A percentile compares a stretch with the other conserved stretches of the same genome.
These are phyloP conservation scores for Tilletia indica DNA, from an alignment of 1,284 basidiomycete genomes.

Conservation along the genomic window DNA sequence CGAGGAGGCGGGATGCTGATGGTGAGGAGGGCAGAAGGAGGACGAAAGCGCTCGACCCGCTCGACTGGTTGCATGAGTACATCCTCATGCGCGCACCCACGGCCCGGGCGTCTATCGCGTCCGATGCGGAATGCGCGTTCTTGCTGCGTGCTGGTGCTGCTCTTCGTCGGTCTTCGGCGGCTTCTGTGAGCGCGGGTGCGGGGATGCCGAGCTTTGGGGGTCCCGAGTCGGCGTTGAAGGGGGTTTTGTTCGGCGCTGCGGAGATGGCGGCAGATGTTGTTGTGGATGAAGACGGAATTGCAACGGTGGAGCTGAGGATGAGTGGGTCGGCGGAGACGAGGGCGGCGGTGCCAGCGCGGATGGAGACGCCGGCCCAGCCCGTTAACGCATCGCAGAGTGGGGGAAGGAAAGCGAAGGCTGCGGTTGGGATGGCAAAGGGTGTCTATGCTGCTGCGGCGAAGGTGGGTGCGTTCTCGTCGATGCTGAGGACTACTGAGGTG, in stretches of 20 bases:
- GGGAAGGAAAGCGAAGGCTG: too few species aligned
- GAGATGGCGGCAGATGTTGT: background rate
- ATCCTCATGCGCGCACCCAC: background rate
- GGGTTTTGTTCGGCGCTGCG: background rate
- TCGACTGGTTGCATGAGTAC: slow-evolving; percentile 6
- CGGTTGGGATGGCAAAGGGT: too few species aligned
- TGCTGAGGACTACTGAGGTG: too few species aligned
- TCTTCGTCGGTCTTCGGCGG: background rate
- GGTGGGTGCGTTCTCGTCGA: too few species aligned
- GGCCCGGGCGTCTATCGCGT: slow-evolving; percentile 15
- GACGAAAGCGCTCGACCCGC: background rate
- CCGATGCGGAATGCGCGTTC: slow-evolving; percentile 12
- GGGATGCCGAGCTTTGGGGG: background rate
- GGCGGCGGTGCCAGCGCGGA: too few species aligned
- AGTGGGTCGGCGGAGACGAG: too few species aligned
- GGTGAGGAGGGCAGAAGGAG: background rate
- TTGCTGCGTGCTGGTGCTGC: background rate
- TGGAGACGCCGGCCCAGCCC: too few species aligned
- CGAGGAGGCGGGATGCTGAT: background rate
- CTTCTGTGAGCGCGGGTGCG: too few species aligned
- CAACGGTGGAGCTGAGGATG: background rate
- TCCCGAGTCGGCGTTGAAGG: background rate
- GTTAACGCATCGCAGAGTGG: too few species aligned
- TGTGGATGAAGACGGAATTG: slow-evolving; percentile 1
- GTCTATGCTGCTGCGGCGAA: too few species aligned